A percentile compares a stretch with the other conserved stretches of the same genome.
phyloP scores from a whole-genome alignment of 371 early-diverging fungal genomes.

The Apophysomyces elegans region DNA sequence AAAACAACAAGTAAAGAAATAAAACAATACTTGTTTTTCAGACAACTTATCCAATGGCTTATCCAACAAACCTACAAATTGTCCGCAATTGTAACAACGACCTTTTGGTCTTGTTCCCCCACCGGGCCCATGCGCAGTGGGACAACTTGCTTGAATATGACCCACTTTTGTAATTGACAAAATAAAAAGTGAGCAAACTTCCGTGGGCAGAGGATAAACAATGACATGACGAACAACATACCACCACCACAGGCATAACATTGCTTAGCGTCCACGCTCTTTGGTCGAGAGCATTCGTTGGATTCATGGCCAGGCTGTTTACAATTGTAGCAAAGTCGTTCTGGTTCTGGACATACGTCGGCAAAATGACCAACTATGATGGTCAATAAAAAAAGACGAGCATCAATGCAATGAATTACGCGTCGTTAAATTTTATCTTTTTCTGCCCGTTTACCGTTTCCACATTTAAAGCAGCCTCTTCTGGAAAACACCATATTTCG shows the following conservation, averaged over 20 bases:
- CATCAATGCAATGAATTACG: not conserved
- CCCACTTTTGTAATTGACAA: constrained; percentile 45
- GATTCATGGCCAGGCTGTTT: constrained; percentile 67
- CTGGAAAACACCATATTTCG: constrained; percentile 44
- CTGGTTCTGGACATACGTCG: constrained; percentile 51
- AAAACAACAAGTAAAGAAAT: not conserved
- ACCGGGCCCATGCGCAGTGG: constrained; percentile 26
- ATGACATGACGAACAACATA: constrained; percentile 20
- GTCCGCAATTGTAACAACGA: constrained; percentile 63
- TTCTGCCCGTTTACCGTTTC: constrained; percentile 44
- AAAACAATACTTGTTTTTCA: not conserved
- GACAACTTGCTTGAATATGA: constrained; percentile 65
- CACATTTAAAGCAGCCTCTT: constrained; percentile 60
- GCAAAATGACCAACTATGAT: constrained; percentile 54
- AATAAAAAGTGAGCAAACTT: no score
- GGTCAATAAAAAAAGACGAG: not conserved
- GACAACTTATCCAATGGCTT: not conserved
- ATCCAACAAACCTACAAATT: constrained; percentile 44
- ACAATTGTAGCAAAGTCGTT: constrained; percentile 60
- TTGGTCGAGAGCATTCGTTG: constrained; percentile 56
- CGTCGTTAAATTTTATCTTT: not conserved
- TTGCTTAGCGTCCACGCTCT: constrained; percentile 57
- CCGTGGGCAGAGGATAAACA: not conserved
- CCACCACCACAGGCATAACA: constrained; percentile 69
- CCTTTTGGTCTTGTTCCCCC: constrained; percentile 26